A percentile compares a stretch with the other conserved stretches of the same genome.
These are phyloP conservation scores for Neurospora sp. DNA, from an alignment of 495 filamentous ascomycete species.

Conservation along the genomic window DNA sequence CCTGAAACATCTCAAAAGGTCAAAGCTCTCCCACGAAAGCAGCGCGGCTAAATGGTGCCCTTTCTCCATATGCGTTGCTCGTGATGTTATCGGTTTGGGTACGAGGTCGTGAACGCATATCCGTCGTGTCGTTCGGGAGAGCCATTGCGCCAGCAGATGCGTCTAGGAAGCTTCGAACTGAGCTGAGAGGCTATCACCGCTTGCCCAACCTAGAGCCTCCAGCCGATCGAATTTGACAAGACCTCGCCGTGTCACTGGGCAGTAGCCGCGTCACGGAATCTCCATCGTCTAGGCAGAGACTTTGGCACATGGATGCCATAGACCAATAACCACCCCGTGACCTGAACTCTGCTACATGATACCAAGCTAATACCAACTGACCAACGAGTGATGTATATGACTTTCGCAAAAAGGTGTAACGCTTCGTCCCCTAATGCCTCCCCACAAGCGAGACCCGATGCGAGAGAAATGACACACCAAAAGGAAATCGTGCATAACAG, in stretches of 20 bases:
- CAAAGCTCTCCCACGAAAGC: not conserved
- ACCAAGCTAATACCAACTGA: not conserved
- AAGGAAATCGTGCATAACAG: conserved; percentile 12
- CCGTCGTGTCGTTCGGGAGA: not conserved
- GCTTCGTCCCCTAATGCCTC: conserved; percentile 28
- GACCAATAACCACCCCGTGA: not conserved
- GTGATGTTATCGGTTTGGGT: not conserved
- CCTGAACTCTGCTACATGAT: not conserved
- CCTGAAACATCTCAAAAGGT: not conserved
- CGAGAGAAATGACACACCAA: conserved; percentile 17
- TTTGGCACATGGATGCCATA: not conserved
- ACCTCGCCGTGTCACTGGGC: not conserved
- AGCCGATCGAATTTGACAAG: not conserved
- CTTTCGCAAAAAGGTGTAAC: not conserved
- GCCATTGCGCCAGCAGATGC: not conserved
- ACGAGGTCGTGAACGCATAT: not conserved
- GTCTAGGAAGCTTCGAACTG: not conserved
- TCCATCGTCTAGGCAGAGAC: not conserved
- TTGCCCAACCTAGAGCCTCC: not conserved
- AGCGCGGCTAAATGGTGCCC: not conserved
- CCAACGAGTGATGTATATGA: not conserved
- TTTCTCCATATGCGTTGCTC: not conserved
- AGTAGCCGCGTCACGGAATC: not conserved
- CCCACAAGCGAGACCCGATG: conserved; percentile 32
- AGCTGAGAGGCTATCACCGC: not conserved